Base-by-base conservation (phyloP, 2,329 filamentous ascomycete genomes). In the Tricladium varicosporioides region DNA sequence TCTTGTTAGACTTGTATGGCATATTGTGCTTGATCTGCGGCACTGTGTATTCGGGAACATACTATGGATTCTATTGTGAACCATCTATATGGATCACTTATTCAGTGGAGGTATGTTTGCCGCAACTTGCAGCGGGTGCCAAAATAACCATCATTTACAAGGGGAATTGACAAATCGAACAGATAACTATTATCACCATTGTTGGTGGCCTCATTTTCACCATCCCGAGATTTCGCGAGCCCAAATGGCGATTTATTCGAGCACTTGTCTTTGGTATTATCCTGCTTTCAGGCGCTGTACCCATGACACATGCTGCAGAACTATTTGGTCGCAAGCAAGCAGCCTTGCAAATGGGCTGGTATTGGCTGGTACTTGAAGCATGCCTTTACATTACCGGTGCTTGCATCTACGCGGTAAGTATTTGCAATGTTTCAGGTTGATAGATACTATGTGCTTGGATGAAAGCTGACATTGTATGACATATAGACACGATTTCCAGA, bases 401-500 rank as follows among this genome's bases (percentile, higher is more conserved):
- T 13, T 56, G 68, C 7, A 66, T 75, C 11, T 76, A 76, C 55
- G 72, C 67, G 48, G 74, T 75, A 65, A 70, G 74, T 70, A 52
- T 16, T 42, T 16, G 33, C 10, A 40, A 40, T 11, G 11, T 40
- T 10, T 40, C 36, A 40, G 36, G n/a, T n/a, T 40, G 22, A 27
- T 7, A 4, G 22, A 27, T 7, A 4, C 4, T 27, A 27, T 27
- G 22, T 27, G 10, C 36, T 40, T 40, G 36, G n/a, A 40, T n/a
- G 14, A 31, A 19, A 4, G 33, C 16, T 9, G 14, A 51, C 19
- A 22, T 36, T 51, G 33, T 27, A 22, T 15, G 15, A 16, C 13
- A 19, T 43, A n/a, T 51, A 77, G 76, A 72, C 69, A 8, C 69
- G 73, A 46, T 73, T 79, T 48, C 77, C 77, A 1, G 77, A 80